Evolutionary conservation across 768 basidiomycete species (phyloP), one percentile per base, ranked within the genome.

Genomic region (Lactarius sanguifluus): DNA sequence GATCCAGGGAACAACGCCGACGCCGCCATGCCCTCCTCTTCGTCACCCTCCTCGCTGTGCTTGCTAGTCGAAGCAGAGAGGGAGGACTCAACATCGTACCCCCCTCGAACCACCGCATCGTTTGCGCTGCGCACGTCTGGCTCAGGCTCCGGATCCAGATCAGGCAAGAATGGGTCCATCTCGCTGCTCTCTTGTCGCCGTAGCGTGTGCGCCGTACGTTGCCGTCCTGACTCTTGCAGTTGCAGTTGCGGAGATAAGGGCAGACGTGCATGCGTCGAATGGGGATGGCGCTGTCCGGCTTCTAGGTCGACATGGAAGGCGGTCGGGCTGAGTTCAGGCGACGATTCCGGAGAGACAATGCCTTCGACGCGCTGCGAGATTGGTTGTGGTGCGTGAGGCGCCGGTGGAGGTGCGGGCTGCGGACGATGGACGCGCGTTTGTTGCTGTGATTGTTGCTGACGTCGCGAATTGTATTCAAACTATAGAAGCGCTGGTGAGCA

Each of bases 341-440:
- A 69, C 20, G 66, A 68, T 15, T 68, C 69, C 25, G 69, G 69
- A 16, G 66, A 68, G 16, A 25, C 59, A 3, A 69, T 69, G 30
- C 62, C 69, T 57, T 69, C 69, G 8, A 69, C 69, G 38, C 69
- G 69, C 47, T 68, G 65, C 13, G 69, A 69, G 38, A 69, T 69
- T 25, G 69, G 69, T 40, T 68, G 69, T 32, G 58, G 69, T 18
- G 69, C 65, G 13, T 57, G 69, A 0, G 68, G 66, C 1, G 66
- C 38, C 40, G 62, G 55, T 10, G 58, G 43, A 2, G 36, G 59
- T 18, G 41, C 57, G 2, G 38, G 66, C 18, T 59, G 69, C 12
- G 66, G 69, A 28, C 52, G 66, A 43, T 69, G 62, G 18, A 59
- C 28, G 20, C 62, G 69, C 13, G 45, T 30, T 16, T 36, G 58